Evolutionary conservation across 1,284 basidiomycete genomes (phyloP), one percentile per base, ranked within the genome.

Genomic region (Tausonia pullulans): DNA sequence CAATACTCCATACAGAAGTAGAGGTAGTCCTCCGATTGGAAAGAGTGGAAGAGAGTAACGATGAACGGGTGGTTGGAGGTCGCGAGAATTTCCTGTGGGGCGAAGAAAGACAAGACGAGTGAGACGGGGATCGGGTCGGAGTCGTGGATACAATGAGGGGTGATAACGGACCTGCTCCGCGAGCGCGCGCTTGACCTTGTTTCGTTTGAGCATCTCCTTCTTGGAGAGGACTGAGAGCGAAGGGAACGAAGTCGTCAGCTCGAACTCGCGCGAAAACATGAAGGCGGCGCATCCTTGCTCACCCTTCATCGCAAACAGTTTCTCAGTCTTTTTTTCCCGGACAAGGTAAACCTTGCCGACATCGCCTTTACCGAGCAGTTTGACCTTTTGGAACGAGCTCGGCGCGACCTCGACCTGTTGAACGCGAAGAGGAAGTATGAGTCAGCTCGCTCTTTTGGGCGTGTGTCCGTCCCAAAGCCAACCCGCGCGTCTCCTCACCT

Each of bases 1-100:
- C 96, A 98, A 78, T 98, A 98, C n/a, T 95, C 93, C 87, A 96
- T 94, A 78, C 92, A 96, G 76, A 96, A 94, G 78, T 96, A 97
- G 45, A 97, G 83, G 77, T 94, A 95, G 68, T 90, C 88, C 70
- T 92, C 88, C n/a, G 91, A 95, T 77, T 97, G 94, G 81, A 97
- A 97, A 10, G 93, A 95, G 77, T 97, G 93, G 78, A 95, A 89
- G 50, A 97, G 83, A 16, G 93, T 97, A 71, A 97, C 93, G 75
- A 97, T 97, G 81, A 97, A 97, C 0, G 93, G 93, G 76, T 97
- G 94, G 74, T 97, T 97, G 45, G 93, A 88, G 27, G 90, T 93
- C 1, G 93, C 91, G 43, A 97, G 82, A 70, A 97, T 97, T 77
- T 96, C 94, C 73, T 76, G 69, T 11, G 16, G 54, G 40, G 43